phyloP scores from a whole-genome alignment of 306 rosid genomes.

The Bauhinia variegata region DNA sequence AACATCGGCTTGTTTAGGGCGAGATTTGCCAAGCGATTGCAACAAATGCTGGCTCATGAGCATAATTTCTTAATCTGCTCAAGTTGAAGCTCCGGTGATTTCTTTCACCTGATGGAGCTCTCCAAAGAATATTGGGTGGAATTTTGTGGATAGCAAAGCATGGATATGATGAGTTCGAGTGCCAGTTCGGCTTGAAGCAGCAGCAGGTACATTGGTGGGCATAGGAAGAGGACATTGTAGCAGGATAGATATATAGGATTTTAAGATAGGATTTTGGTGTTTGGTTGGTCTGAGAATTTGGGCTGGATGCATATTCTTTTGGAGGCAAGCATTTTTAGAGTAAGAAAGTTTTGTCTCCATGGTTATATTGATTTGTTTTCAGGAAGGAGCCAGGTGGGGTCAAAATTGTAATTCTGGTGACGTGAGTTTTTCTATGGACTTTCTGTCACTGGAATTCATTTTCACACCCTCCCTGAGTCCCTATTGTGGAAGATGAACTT shows the following conservation, averaged over 20 bases:
- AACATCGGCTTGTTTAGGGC: constrained; percentile 76
- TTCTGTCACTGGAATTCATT: constrained; percentile 45
- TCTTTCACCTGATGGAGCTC: constrained; percentile 38
- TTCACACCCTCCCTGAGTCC: constrained; percentile 41
- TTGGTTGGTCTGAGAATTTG: constrained; percentile 58
- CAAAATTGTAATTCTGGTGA: constrained; percentile 49
- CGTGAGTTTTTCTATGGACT: constrained; percentile 44
- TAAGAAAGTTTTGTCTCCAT: constrained; percentile 54
- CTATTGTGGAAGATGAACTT: constrained; percentile 51
- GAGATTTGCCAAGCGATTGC: constrained; percentile 36
- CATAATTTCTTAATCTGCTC: constrained; percentile 47
- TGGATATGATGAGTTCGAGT: constrained; percentile 44
- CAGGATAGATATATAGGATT: constrained; percentile 56
- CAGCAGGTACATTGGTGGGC: constrained; percentile 41
- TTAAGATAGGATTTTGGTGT: constrained; percentile 59
- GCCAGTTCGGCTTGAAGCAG: constrained; percentile 31
- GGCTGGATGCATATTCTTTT: constrained; percentile 74
- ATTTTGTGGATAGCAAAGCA: constrained; percentile 37
- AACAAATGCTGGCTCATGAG: constrained; percentile 44
- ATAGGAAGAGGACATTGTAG: constrained; percentile 53
- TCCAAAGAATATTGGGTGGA: constrained; percentile 41
- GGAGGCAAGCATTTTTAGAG: constrained; percentile 62
- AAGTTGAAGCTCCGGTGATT: constrained; percentile 42
- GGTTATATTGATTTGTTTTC: constrained; percentile 68
- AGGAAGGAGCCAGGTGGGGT: constrained; percentile 51